These are phyloP conservation scores for Bipolaris gigantea DNA, from an alignment of 2,329 filamentous ascomycete genomes.

Conservation along the genomic window DNA sequence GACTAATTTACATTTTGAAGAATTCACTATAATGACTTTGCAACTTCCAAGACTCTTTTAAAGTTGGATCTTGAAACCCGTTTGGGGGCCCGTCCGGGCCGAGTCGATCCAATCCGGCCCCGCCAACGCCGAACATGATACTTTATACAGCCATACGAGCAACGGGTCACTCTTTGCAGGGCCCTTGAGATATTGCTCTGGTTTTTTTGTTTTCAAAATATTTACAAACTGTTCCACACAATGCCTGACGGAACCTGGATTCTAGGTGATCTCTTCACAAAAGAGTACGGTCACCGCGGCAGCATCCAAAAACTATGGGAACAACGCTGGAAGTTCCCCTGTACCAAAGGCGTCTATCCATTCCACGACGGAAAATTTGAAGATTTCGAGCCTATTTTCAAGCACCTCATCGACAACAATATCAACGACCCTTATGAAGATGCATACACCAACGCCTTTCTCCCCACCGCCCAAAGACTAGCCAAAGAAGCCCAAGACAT, in stretches of 20 bases:
- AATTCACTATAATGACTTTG: background rate
- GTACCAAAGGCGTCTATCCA: constrained; percentile 60
- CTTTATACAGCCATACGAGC: constrained; percentile 9
- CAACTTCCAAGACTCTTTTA: background rate
- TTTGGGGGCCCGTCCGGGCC: constrained; percentile 27
- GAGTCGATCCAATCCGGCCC: constrained; percentile 22
- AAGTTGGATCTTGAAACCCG: background rate
- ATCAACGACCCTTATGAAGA: constrained; percentile 66
- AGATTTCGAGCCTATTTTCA: constrained; percentile 67
- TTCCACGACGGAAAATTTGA: constrained; percentile 71
- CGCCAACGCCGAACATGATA: constrained; percentile 23
- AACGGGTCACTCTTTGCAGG: background rate
- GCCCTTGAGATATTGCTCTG: background rate
- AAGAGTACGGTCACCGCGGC: constrained; percentile 42
- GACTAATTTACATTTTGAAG: background rate
- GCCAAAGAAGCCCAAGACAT: constrained; percentile 49
- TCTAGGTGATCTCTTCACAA: constrained; percentile 41
- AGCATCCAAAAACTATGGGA: constrained; percentile 41
- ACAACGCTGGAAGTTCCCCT: constrained; percentile 41
- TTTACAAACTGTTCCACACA: background rate
- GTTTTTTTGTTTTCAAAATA: background rate
- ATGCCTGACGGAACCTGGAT: constrained; percentile 40
- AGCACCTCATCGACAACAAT: constrained; percentile 49
- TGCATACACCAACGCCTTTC: constrained; percentile 64
- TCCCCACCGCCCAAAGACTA: constrained; percentile 62